Conservation (phyloP, 306 rosid genomes). For the Cucumis melo region DNA sequence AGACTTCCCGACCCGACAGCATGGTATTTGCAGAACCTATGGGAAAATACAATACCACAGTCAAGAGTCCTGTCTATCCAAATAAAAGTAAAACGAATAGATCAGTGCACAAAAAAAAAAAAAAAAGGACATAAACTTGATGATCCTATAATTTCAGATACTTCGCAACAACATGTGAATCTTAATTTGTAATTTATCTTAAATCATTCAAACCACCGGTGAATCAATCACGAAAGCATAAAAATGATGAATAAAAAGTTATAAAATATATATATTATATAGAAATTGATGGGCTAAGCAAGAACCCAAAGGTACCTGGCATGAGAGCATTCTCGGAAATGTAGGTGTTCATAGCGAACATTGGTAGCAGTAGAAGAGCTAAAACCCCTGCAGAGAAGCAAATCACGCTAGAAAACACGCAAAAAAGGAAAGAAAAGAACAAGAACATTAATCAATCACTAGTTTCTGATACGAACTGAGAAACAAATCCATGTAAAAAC, state of each 20-base stretch:
- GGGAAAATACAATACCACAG: background rate
- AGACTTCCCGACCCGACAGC: constrained; percentile 55
- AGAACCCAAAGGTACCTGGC: constrained; percentile 46
- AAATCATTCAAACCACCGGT: background rate
- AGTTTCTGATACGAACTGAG: background rate
- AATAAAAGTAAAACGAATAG: background rate
- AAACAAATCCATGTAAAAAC: background rate
- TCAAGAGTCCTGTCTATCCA: background rate
- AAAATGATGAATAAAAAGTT: background rate
- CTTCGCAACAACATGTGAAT: background rate
- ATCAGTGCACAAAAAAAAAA: background rate
- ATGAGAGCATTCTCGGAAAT: constrained; percentile 89
- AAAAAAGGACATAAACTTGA: background rate
- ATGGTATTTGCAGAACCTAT: constrained; percentile 64
- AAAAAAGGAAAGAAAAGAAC: background rate
- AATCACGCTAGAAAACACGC: constrained; percentile 33
- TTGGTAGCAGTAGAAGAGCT: constrained; percentile 71
- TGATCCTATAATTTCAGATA: background rate
- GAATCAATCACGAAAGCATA: background rate
- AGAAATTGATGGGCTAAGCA: background rate
- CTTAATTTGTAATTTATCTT: background rate
- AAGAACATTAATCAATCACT: background rate
- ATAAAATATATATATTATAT: background rate
- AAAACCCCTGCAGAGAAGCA: constrained; percentile 56
- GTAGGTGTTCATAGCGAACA: constrained; percentile 84